Percentiles rank a stretch among this genome's conserved stretches.
phyloP scores from a whole-genome alignment of 768 basidiomycete species.

The Pleurotus tuoliensis region DNA sequence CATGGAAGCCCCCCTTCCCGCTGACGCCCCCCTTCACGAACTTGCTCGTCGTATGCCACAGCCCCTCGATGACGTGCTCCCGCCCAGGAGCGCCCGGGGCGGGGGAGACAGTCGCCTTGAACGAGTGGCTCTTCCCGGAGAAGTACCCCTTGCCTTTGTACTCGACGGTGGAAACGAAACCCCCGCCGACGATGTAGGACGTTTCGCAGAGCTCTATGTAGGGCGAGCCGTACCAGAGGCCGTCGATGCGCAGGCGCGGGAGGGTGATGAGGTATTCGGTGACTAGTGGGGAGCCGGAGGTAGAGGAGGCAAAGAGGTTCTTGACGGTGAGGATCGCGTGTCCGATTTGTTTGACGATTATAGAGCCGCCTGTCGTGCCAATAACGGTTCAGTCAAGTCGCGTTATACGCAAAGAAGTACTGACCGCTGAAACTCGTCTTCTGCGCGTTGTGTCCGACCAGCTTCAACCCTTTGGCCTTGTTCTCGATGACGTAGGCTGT shows the following conservation, averaged over 20 bases:
- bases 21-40: slow-evolving; percentile 30
- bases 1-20: slow-evolving; percentile 60
- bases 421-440: slow-evolving; percentile 88
- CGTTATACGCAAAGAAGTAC: slow-evolving; percentile 12
- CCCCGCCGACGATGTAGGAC: slow-evolving; percentile 62
- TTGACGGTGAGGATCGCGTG: slow-evolving; percentile 81
- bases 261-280: slow-evolving; percentile 84
- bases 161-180: slow-evolving; percentile 55
- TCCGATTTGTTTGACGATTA: slow-evolving; percentile 92
- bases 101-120: slow-evolving; percentile 76
- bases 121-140: slow-evolving; percentile 86
- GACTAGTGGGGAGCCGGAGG: no score
- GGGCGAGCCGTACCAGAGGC: slow-evolving; percentile 85
- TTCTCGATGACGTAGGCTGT: slow-evolving; percentile 89
- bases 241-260: slow-evolving; percentile 89
- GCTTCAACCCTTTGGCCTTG: slow-evolving; percentile 59
- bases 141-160: slow-evolving; percentile 98
- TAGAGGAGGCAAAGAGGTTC: slow-evolving; percentile 38
- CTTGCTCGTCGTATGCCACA: slow-evolving; percentile 73
- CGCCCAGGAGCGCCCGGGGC: slow-evolving; percentile 18
- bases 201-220: slow-evolving; percentile 89
- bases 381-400: not conserved
- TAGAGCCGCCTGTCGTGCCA: slow-evolving; percentile 48
- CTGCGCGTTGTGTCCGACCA: slow-evolving; percentile 89
- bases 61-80: slow-evolving; percentile 67